Percentiles rank a stretch among this genome's conserved stretches.
phyloP scores from a whole-genome alignment of 2,329 filamentous ascomycete species.

The Exophiala phaeomuriformis region DNA sequence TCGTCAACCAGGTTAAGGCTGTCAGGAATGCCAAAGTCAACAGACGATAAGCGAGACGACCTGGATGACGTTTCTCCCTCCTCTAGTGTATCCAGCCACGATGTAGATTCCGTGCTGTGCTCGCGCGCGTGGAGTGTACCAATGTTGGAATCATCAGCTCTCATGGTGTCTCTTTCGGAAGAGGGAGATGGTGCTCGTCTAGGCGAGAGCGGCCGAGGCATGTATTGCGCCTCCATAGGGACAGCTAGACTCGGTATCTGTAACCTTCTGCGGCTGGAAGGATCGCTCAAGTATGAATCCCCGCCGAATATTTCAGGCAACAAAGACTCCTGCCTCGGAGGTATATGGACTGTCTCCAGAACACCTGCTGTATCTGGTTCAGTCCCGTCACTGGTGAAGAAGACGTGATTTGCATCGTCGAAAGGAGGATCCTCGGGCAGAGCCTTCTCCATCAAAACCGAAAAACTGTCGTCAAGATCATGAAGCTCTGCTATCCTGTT shows the following conservation, averaged over 20 bases:
- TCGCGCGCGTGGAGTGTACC: conserved; percentile 20
- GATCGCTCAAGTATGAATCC: conserved; percentile 19
- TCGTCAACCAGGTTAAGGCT: conserved; percentile 20
- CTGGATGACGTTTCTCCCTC: conserved; percentile 73
- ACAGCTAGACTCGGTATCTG: conserved; percentile 26
- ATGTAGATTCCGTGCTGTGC: conserved; percentile 68
- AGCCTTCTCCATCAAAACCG: conserved; percentile 57
- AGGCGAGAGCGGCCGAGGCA: conserved; percentile 66
- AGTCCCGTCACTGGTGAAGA: conserved; percentile 22
- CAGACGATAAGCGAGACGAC: conserved; percentile 51
- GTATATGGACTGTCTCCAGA: conserved; percentile 22
- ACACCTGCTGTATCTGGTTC: conserved; percentile 27
- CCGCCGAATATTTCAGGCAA: conserved; percentile 24
- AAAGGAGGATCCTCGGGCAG: conserved; percentile 65
- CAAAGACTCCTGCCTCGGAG: conserved; percentile 26
- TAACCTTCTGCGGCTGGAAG: conserved; percentile 21
- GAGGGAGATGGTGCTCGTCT: conserved; percentile 49
- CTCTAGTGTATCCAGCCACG: conserved; percentile 90
- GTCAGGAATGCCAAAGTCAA: conserved; percentile 17
- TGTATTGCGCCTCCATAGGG: conserved; percentile 50
- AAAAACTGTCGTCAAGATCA: conserved; percentile 53
- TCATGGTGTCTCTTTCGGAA: conserved; percentile 12
- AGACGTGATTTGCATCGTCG: conserved; percentile 42
- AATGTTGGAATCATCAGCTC: conserved; percentile 25
- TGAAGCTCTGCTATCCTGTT: conserved; percentile 81